Base-by-base conservation (phyloP, 305 asterid genomes). In the Rubia tinctorum region DNA sequence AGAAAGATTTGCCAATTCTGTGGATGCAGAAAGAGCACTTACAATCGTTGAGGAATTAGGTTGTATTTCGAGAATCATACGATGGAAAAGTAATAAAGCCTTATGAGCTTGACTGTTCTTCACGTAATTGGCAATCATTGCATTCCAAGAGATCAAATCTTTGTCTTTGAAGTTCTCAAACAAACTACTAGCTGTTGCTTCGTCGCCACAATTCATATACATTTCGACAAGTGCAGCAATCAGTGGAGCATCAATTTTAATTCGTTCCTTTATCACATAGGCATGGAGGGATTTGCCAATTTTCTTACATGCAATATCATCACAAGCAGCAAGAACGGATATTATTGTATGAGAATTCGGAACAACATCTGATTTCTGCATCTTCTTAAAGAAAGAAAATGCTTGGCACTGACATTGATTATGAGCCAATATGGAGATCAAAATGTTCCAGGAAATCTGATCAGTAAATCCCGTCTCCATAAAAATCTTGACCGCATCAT, bases 121-220 rank as follows among this genome's bases (percentile, higher is more conserved):
- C 10, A 66, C 78, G 45, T 78, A 81, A 81, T 67, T 72, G 73
- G 80, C 63, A 65, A 81, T 78, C 85, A 81, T 75, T 22, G 85
- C 73, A 65, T 81, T 81, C 85, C 82, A 81, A 40, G 82, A 81
- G 73, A 78, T 76, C 67, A 78, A 45, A 65, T 81, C 85, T 66
- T 71, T 78, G 64, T 72, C 30, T 47, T 40, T 56, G 61, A 78
- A 76, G 58, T 78, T 70, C 78, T 81, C 85, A 65, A 81, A 81
- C 71, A 81, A 73, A 69, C 34, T 40, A 43, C 64, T 49, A 42
- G 82, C 76, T 1, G 72, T 72, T 69, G 20, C 70, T 44, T 78
- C 78, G 8, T 75, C 80, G 13, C 76, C 65, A 66, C 85, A 81
- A 63, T 76, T 76, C 80, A 81, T 69, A 45, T 75, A 81, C 85